phyloP scores from a whole-genome alignment of 805 yeast species.

The Isabelozyma gotoi region DNA sequence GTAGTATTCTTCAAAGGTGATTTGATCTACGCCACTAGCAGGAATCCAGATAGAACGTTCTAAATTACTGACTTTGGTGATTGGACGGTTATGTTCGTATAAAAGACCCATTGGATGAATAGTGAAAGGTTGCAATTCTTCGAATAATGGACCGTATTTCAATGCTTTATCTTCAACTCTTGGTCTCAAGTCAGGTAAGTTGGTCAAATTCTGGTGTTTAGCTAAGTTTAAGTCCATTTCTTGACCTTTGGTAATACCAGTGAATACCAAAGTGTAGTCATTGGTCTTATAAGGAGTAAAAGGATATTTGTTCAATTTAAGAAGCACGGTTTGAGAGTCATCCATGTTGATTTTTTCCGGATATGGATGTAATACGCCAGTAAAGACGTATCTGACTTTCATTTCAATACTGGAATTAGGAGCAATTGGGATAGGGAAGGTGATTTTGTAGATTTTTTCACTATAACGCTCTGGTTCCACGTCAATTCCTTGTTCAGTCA shows the following conservation, averaged over 20 bases:
- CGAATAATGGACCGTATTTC: conserved; percentile 55
- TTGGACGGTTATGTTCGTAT: conserved; percentile 66
- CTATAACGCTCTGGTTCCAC: conserved; percentile 14
- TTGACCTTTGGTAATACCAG: conserved; percentile 47
- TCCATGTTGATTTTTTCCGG: conserved; percentile 63
- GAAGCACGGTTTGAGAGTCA: conserved; percentile 59
- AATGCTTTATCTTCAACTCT: conserved; percentile 40
- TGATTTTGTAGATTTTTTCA: conserved; percentile 38
- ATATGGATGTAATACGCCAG: conserved; percentile 51
- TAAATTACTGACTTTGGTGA: conserved; percentile 58
- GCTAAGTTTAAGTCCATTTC: conserved; percentile 37
- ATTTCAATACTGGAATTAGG: conserved; percentile 57
- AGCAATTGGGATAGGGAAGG: conserved; percentile 63
- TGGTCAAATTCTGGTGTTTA: conserved; percentile 10
- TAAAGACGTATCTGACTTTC: conserved; percentile 47
- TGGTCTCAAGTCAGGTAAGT: conserved; percentile 32
- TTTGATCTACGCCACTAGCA: conserved; percentile 69
- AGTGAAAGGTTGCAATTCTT: conserved; percentile 45
- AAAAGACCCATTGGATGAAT: conserved; percentile 51
- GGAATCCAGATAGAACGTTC: conserved; percentile 86
- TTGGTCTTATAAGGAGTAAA: conserved; percentile 61
- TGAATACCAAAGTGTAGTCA: conserved; percentile 41
- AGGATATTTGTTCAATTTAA: conserved; percentile 55
- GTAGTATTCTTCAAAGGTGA: conserved; percentile 79
- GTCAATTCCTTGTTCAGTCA: conserved; percentile 20